Conservation (phyloP, 2,329 filamentous ascomycete species). For the Claviceps fusiformis region DNA sequence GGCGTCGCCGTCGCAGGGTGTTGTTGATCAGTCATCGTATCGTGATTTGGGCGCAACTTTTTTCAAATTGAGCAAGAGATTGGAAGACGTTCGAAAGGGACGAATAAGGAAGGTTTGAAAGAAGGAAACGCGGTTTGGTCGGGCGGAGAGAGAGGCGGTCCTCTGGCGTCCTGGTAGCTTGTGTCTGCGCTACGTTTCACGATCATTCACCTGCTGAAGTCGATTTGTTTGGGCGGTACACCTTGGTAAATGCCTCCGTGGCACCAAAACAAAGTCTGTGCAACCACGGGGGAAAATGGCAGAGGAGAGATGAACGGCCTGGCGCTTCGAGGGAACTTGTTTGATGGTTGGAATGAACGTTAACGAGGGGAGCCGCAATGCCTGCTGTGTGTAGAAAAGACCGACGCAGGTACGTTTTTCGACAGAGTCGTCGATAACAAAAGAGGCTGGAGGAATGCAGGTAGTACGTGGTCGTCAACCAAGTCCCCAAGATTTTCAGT, state of each 20-base stretch:
- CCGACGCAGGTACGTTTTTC: not conserved
- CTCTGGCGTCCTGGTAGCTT: not conserved
- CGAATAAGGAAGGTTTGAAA: not conserved
- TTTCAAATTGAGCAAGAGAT: not conserved
- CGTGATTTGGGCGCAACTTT: not conserved
- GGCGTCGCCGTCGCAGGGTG: conserved; percentile 24
- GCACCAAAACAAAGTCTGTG: conserved; percentile 1
- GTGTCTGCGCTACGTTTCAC: conserved; percentile 8
- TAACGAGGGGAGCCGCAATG: not conserved
- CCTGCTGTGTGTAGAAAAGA: not conserved
- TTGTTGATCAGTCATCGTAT: conserved; percentile 12
- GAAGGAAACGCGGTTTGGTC: not conserved
- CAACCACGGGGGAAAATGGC: not conserved
- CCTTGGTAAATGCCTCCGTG: not conserved
- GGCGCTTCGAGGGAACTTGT: not conserved
- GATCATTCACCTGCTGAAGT: not conserved
- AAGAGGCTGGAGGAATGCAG: not conserved
- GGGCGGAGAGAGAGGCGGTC: not conserved
- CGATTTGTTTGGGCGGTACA: not conserved
- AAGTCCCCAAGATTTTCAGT: not conserved
- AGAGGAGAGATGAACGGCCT: not conserved
- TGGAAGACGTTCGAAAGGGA: not conserved
- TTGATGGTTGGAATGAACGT: not conserved
- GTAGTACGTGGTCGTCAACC: not conserved
- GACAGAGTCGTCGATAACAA: not conserved